Conservation (phyloP, 148 eudicot genomes). For the Salicornia ramosissima region DNA sequence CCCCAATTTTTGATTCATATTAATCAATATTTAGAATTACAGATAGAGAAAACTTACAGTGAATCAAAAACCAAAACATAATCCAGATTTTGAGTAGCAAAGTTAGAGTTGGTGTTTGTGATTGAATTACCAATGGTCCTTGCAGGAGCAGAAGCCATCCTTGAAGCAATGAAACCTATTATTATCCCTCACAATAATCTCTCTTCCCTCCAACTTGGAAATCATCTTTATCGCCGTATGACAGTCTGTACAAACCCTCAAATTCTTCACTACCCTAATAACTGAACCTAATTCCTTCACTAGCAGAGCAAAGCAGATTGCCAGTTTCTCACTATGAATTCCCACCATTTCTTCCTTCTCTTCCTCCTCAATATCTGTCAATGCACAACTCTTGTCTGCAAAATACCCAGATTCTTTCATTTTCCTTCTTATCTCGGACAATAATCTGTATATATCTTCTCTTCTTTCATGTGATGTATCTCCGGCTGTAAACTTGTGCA, state of each 20-base stretch:
- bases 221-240: conserved; percentile 54
- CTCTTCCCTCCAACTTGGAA: conserved; percentile 56
- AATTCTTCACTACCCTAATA: conserved; percentile 64
- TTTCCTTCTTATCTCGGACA: conserved; percentile 40
- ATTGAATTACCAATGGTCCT: conserved; percentile 56
- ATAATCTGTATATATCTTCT: conserved; percentile 33
- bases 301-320: conserved; percentile 58
- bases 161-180: conserved; percentile 59
- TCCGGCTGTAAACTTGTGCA: conserved; percentile 57
- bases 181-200: conserved; percentile 67
- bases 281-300: conserved; percentile 43
- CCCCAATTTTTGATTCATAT: too few species aligned
- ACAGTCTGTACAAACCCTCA: conserved; percentile 62
- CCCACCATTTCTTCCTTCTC: conserved; percentile 74
- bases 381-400: conserved; percentile 45
- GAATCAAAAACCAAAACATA: too few species aligned
- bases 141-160: conserved; percentile 53
- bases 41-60: too few species aligned
- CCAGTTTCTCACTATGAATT: conserved; percentile 64
- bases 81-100: too few species aligned
- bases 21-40: too few species aligned
- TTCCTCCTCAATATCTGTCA: conserved; percentile 65
- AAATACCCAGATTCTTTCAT: conserved; percentile 46
- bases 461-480: conserved; percentile 48
- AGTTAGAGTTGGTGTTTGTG: too few species aligned